Evolutionary conservation across 2,329 filamentous ascomycete genomes (phyloP), one percentile per base, ranked within the genome.

Genomic region (Raffaelea deltoideospora): DNA sequence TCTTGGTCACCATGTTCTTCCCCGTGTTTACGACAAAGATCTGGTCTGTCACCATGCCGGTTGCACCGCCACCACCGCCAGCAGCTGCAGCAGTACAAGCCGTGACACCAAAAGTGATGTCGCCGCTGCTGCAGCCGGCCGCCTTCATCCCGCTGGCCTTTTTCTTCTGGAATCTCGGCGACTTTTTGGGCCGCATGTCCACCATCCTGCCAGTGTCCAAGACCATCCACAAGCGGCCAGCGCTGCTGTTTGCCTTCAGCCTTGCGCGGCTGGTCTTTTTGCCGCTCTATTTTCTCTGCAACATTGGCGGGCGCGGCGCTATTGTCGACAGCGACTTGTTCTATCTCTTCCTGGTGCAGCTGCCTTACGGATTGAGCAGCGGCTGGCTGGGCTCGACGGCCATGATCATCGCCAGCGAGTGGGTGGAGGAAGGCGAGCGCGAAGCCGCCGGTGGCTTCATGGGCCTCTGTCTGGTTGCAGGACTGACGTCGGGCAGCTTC

Each of bases 371-470:
- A 2, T 50, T 86, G 27, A 81, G 76, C 10, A 96, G 88, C 52
- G 90, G 90, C 1, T 96, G 81, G 67, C 57, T 98, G 13, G 80
- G 82, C 22, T 84, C 81, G 39, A 80, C 72, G 47, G 85, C 81
- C 55, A 96, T 98, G 87, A 93, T 96, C 73, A 80, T 80, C 1
- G 79, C 86, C 1, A 73, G 71, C 0, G 75, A 82, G 46, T 88
- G 77, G 72, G 87, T 96, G 1, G 77, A 79, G 4, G 72, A 79
- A 2, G 75, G 78, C 10, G 88, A 98, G 61, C 68, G 81, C 24
- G 86, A 94, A 60, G 87, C 85, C 6, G 78, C 86, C 0, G 90
- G 88, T 33, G 85, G 81, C 1, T 96, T 96, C 54, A 96, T 98
- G 90, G 80, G 82, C 4, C 56, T 95, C 44, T 85, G 79, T 54